Conservation (phyloP, 2,329 filamentous ascomycete species). For the Xylaria sp. region DNA sequence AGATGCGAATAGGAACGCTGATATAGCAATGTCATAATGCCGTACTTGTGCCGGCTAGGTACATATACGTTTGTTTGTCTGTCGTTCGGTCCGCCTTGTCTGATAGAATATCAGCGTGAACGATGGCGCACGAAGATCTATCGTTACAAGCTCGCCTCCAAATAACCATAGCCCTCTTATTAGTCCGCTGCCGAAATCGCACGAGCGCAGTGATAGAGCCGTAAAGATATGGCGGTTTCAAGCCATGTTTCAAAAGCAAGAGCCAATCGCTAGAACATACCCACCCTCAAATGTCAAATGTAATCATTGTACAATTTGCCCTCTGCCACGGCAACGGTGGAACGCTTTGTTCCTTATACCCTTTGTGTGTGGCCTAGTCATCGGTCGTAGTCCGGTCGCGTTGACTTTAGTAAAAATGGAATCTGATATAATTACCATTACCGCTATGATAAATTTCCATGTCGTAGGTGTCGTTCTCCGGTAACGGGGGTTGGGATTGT, state of each 20-base stretch:
- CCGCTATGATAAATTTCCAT: too few relatives aligned
- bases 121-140: too few relatives aligned
- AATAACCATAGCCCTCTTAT: background rate
- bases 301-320: slow-evolving; percentile 10
- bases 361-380: background rate
- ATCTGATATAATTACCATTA: too few relatives aligned
- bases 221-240: background rate
- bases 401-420: background rate
- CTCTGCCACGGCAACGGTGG: background rate
- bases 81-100: too few relatives aligned
- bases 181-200: background rate
- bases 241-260: background rate
- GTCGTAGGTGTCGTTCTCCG: background rate
- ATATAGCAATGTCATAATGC: too few relatives aligned
- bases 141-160: background rate
- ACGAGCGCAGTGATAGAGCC: background rate
- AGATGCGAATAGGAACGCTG: too few relatives aligned
- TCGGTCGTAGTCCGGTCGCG: too few relatives aligned
- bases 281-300: background rate
- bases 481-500: background rate
- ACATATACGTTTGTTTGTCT: too few relatives aligned
- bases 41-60: too few relatives aligned
- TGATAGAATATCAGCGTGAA: too few relatives aligned
- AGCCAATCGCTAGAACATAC: slow-evolving; percentile 5
- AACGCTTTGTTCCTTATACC: too few relatives aligned